A percentile compares a stretch with the other conserved stretches of the same genome.
These are phyloP conservation scores for Lipomyces oligophaga DNA, from an alignment of 805 yeast genomes.

Conservation along the genomic window DNA sequence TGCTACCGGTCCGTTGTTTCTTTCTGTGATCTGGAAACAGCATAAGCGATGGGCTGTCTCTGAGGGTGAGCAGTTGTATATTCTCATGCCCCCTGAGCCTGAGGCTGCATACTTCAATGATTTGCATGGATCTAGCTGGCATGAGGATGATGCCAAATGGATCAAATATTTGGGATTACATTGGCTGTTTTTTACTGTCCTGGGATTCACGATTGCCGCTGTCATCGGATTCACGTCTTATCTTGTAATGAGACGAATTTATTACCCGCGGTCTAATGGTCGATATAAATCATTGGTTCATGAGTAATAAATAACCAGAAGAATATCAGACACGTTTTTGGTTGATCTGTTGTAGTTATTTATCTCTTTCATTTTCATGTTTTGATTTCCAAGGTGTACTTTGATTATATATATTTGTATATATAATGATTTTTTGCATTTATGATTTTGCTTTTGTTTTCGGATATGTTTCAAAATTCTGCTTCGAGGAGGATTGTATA, in stretches of 20 bases:
- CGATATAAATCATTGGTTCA: slow-evolving; percentile 17
- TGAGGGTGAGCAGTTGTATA: slow-evolving; percentile 60
- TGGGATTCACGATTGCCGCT: slow-evolving; percentile 57
- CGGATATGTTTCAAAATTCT: no score
- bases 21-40: slow-evolving; percentile 82
- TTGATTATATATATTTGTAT: no score
- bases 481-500: no score
- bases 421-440: no score
- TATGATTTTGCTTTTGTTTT: no score
- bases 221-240: slow-evolving; percentile 24
- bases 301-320: no score
- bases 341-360: no score
- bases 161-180: slow-evolving; percentile 72
- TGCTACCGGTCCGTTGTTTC: slow-evolving; percentile 85
- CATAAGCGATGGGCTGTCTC: slow-evolving; percentile 68
- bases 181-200: slow-evolving; percentile 63
- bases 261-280: slow-evolving; percentile 1
- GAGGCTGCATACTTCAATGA: slow-evolving; percentile 69
- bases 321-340: no score
- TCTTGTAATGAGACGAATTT: slow-evolving; percentile 14
- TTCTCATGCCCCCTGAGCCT: slow-evolving; percentile 55
- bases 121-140: slow-evolving; percentile 89
- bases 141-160: slow-evolving; percentile 77
- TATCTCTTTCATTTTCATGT: no score
- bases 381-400: no score